Evolutionary conservation across 129 eudicot species (phyloP).

Genomic region (Artemisia tridentata): DNA sequence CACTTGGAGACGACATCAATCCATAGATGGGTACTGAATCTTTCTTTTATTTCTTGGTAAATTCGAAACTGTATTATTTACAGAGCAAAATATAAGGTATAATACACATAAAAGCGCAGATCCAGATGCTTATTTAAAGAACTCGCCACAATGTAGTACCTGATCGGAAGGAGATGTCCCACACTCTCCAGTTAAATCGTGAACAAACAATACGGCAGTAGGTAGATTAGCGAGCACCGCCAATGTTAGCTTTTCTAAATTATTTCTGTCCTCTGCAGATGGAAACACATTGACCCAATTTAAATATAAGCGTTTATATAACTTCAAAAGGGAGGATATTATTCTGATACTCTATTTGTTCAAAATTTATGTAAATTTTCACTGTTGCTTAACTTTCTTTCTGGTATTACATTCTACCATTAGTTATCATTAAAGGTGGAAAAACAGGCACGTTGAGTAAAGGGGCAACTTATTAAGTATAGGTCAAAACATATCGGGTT

Average conservation of each 20-base stretch:
- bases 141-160: slow-evolving; percentile 37
- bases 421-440: neutral
- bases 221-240: slow-evolving; percentile 91
- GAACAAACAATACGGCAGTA: slow-evolving; percentile 88
- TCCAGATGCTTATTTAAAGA: neutral
- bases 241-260: slow-evolving; percentile 85
- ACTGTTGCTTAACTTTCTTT: neutral
- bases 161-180: slow-evolving; percentile 96
- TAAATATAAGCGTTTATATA: neutral
- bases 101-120: neutral
- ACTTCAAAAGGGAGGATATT: neutral
- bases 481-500: neutral
- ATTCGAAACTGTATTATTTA: slow-evolving; percentile 58
- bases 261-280: slow-evolving; percentile 87
- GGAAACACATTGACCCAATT: slow-evolving; percentile 19
- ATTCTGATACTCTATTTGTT: neutral
- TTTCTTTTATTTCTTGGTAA: slow-evolving; percentile 79
- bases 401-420: neutral
- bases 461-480: too few species aligned
- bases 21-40: slow-evolving; percentile 83
- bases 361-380: neutral
- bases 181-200: slow-evolving; percentile 94
- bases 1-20: slow-evolving; percentile 91
- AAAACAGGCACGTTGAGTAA: neutral
- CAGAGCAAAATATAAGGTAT: slow-evolving; percentile 1